Percentiles rank a stretch among this genome's conserved stretches.
Evolutionary conservation across 2,329 filamentous ascomycete genomes (phyloP).

Genomic region (Ambrosiella xylebori): DNA sequence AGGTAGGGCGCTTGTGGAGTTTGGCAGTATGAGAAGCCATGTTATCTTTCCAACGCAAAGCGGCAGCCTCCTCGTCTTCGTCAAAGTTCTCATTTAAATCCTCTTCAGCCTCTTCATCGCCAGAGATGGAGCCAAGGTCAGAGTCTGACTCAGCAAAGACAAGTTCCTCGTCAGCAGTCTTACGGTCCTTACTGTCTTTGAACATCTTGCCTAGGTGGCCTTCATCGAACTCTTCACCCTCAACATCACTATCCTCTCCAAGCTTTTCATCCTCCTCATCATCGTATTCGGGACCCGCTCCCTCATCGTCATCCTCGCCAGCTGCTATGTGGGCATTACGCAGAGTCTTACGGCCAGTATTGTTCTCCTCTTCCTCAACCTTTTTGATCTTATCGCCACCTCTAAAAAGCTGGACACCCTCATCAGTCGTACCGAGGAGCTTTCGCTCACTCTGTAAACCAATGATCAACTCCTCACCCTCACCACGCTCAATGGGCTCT

Average conservation of each 20-base stretch:
- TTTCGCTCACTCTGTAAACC: constrained; percentile 68
- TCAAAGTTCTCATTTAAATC: constrained; percentile 31
- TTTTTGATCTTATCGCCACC: constrained; percentile 52
- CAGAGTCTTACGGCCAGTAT: constrained; percentile 43
- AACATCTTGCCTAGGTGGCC: constrained; percentile 45
- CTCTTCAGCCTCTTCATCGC: constrained; percentile 31
- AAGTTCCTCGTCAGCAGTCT: constrained; percentile 45
- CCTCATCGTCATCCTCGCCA: constrained; percentile 41
- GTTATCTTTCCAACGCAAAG: constrained; percentile 72
- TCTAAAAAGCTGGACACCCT: constrained; percentile 72
- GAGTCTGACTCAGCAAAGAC: constrained; percentile 95
- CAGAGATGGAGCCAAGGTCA: constrained; percentile 75
- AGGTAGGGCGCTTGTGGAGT: constrained; percentile 55
- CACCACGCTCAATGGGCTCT: constrained; percentile 59
- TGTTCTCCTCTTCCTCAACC: constrained; percentile 25
- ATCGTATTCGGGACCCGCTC: constrained; percentile 20
- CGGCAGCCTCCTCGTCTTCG: constrained; percentile 56
- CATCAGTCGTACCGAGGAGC: constrained; percentile 64
- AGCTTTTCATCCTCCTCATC: constrained; percentile 27
- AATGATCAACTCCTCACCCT: constrained; percentile 90
- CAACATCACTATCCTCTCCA: constrained; percentile 38
- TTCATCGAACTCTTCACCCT: constrained; percentile 40
- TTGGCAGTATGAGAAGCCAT: constrained; percentile 57
- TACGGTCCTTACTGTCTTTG: constrained; percentile 33
- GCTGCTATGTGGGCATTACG: constrained; percentile 41